A percentile compares a stretch with the other conserved stretches of the same genome.
Conservation (phyloP, 2,329 filamentous ascomycete genomes). For the Escovopsis sp. region DNA sequence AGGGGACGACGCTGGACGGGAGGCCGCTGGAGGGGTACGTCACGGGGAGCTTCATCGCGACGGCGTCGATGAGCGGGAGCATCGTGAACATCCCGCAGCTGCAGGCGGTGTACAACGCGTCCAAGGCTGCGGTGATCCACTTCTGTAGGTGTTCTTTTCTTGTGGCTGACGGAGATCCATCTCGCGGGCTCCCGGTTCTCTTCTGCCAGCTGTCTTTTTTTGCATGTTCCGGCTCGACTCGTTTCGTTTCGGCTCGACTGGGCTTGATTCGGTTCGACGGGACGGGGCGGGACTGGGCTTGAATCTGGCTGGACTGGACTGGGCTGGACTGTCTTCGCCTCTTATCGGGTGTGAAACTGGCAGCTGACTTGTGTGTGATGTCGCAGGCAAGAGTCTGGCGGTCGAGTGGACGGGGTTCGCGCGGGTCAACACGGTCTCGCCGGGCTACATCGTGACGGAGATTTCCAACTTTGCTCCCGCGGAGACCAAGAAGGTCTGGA, state of each 20-base stretch:
- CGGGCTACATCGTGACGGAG: conserved; percentile 63
- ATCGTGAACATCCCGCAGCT: conserved; percentile 65
- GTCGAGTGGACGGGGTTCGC: conserved; percentile 68
- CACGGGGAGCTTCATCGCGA: conserved; percentile 60
- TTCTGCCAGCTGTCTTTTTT: too few relatives aligned
- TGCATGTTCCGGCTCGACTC: too few relatives aligned
- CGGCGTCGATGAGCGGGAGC: conserved; percentile 63
- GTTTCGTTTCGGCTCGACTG: too few relatives aligned
- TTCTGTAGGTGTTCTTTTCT: conserved; percentile 27
- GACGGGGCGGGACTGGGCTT: too few relatives aligned
- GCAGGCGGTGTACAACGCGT: conserved; percentile 59
- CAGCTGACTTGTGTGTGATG: too few relatives aligned
- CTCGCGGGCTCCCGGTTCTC: too few relatives aligned
- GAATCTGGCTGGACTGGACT: too few relatives aligned
- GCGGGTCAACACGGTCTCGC: conserved; percentile 55
- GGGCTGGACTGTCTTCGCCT: too few relatives aligned
- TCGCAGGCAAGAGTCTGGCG: conserved; percentile 48
- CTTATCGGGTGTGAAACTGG: background rate
- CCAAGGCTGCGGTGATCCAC: conserved; percentile 50
- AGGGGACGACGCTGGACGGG: conserved; percentile 47
- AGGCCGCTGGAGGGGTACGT: conserved; percentile 43
- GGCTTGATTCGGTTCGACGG: too few relatives aligned
- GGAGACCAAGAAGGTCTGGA: conserved; percentile 59
- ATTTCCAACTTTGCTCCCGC: conserved; percentile 48
- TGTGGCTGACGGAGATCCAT: background rate